A percentile compares a stretch with the other conserved stretches of the same genome.
phyloP scores from a whole-genome alignment of 352 stramenopile genomes.

The Pythium myriotylum region DNA sequence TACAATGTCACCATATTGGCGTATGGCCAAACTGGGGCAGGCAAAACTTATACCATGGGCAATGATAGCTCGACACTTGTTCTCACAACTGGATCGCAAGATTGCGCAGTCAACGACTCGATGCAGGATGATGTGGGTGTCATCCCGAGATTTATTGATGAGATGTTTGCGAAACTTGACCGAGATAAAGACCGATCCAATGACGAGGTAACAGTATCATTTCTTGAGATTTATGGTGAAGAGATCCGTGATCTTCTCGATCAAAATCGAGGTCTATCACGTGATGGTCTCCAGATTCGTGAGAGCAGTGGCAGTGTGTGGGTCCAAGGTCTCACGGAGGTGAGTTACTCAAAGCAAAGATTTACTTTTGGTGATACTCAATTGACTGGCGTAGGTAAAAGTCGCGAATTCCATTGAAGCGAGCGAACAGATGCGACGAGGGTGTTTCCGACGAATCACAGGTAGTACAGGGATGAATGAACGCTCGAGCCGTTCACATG shows the following conservation, averaged over 20 bases:
- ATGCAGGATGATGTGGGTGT: conserved; percentile 68
- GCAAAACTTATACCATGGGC: conserved; percentile 87
- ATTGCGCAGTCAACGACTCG: background rate
- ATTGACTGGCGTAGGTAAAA: conserved; percentile 37
- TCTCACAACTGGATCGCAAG: conserved; percentile 24
- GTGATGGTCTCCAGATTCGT: conserved; percentile 66
- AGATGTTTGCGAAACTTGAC: conserved; percentile 65
- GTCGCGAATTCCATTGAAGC: conserved; percentile 58
- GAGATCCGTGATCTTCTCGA: conserved; percentile 96
- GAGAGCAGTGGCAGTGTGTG: conserved; percentile 75
- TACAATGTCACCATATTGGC: conserved; percentile 90
- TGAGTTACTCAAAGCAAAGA: conserved; percentile 9
- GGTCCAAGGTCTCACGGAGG: conserved; percentile 80
- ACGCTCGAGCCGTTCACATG: conserved; percentile 84
- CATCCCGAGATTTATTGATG: conserved; percentile 83
- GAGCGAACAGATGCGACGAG: conserved; percentile 78
- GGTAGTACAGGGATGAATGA: conserved; percentile 90
- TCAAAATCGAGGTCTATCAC: conserved; percentile 24
- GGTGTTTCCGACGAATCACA: conserved; percentile 75
- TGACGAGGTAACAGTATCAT: conserved; percentile 77
- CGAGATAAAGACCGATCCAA: conserved; percentile 35
- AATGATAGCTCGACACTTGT: conserved; percentile 50
- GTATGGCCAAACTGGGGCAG: conserved; percentile 85
- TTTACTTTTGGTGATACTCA: background rate
- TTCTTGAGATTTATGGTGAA: conserved; percentile 98